A percentile compares a stretch with the other conserved stretches of the same genome.
Evolutionary conservation across 148 eudicot species (phyloP).

Genomic region (Camellia granthamiana): DNA sequence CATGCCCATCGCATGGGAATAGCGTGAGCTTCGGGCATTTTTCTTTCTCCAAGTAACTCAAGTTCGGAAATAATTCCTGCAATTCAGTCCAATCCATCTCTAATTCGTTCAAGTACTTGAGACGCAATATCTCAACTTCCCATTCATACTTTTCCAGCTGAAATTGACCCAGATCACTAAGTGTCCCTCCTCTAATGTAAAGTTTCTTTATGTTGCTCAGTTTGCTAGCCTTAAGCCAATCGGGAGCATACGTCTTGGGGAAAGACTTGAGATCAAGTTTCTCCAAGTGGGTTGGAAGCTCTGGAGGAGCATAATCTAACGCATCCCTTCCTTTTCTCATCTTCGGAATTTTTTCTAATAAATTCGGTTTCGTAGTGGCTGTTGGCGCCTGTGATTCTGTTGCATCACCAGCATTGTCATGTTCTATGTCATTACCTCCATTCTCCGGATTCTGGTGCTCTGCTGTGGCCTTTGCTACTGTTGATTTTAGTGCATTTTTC

Average conservation of each 20-base stretch:
- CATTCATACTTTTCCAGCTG: not conserved
- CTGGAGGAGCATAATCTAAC: not conserved
- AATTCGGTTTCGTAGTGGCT: not conserved
- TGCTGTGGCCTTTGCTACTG: not conserved
- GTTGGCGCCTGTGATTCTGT: not conserved
- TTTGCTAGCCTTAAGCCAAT: conserved; percentile 17
- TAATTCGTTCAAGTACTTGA: conserved; percentile 17
- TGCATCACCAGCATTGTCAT: not conserved
- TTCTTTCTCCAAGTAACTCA: conserved; percentile 32
- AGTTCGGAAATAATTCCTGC: conserved; percentile 6
- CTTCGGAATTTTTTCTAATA: not conserved
- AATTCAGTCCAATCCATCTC: conserved; percentile 21
- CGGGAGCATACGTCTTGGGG: conserved; percentile 13
- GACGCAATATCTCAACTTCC: conserved; percentile 25
- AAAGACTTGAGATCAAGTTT: conserved; percentile 36
- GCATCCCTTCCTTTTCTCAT: not conserved
- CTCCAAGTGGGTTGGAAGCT: conserved; percentile 16
- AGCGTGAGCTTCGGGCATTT: conserved; percentile 30
- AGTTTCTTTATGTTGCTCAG: conserved; percentile 27
- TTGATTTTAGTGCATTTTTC: not conserved
- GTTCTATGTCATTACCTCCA: not conserved
- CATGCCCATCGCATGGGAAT: conserved; percentile 32
- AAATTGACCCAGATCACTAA: conserved; percentile 13
- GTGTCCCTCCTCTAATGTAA: conserved; percentile 37
- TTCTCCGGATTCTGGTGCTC: not conserved